Evolutionary conservation across 192 early-diverging fungal genomes (phyloP), one percentile per base, ranked within the genome.

Genomic region (Diversispora epigaea): DNA sequence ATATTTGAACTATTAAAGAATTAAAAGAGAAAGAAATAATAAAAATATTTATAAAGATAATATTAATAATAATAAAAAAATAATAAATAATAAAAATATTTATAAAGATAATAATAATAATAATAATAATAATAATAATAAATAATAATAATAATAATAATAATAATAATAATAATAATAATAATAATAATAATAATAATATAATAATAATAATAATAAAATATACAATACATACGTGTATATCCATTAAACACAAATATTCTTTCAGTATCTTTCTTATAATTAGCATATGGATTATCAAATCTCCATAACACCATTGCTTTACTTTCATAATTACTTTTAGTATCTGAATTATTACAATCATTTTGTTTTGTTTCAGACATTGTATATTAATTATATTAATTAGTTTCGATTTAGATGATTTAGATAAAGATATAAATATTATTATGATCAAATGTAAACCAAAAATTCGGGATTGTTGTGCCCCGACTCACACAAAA

Each of bases 201-300:
- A 11, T 61, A 12, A 61, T 41, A 32, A 32, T 32, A 32, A 32
- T 32, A 32, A 32, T 32, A 32, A 32, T 32, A 32, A 32, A 32
- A 32, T 32, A n/a, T n/a, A n/a, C n/a, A 32, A 32, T 41, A 41
- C 15, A 39, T 62, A 62, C 61, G 61, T 15, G 61, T 62, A 43
- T 39, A 62, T 40, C 61, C 61, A 62, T 62, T 62, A 39, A 43
- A 43, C 7, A 63, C 22, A 63, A 63, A 63, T 15, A 63, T 63
- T 5, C 61, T 11, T 40, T 40, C 61, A 2, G 61, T 22, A n/a
- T 63, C 61, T 17, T 41, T 22, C 39, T 63, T 63, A 39, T 63
- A 63, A 63, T 63, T 43, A 6, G 61, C 22, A 63, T 40, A 63
- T 39, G 61, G 61, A 63, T 63, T 63, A 63, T 63, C 39, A 63